Conservation (phyloP, 139 green algal species). For the Chlorella sp. region DNA sequence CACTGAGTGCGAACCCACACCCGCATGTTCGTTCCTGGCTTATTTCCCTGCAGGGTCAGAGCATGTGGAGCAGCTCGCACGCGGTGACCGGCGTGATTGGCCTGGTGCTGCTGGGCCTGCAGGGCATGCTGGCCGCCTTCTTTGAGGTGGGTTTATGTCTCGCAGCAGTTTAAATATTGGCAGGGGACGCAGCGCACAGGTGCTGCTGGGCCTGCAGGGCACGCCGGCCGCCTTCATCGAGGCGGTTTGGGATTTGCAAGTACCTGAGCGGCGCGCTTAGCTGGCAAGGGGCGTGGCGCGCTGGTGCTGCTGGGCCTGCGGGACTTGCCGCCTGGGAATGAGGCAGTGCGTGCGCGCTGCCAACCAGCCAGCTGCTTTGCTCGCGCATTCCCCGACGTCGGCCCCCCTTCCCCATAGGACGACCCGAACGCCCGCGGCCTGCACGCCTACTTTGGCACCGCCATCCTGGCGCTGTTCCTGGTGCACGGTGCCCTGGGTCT, state of each 20-base stretch:
- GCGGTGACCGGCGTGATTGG: conserved; percentile 66
- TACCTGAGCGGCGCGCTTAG: too few relatives aligned
- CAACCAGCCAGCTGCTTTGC: neutral
- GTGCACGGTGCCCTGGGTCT: conserved; percentile 76
- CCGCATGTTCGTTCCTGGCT: too few relatives aligned
- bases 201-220: conserved; percentile 73
- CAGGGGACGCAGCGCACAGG: too few relatives aligned
- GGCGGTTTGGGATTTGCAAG: too few relatives aligned
- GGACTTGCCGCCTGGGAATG: conserved; percentile 81
- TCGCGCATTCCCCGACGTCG: neutral
- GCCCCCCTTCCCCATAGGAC: too few relatives aligned
- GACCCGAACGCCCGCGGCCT: conserved; percentile 47
- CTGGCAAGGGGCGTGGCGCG: too few relatives aligned
- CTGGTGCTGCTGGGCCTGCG: conserved; percentile 71
- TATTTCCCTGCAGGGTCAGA: conserved; percentile 42
- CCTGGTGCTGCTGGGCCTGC: conserved; percentile 70
- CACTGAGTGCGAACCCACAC: too few relatives aligned
- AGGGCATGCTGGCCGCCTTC: conserved; percentile 76
- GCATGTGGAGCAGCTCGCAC: conserved; percentile 68
- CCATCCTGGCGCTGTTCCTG: conserved; percentile 80
- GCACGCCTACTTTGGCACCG: conserved; percentile 81
- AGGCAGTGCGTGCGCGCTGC: too few relatives aligned
- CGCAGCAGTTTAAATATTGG: too few relatives aligned
- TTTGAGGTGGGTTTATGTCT: conserved; percentile 44
- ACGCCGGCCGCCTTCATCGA: conserved; percentile 75